Evolutionary conservation across 108 stramenopile genomes (phyloP).

Genomic region (Craspedostauros australis): DNA sequence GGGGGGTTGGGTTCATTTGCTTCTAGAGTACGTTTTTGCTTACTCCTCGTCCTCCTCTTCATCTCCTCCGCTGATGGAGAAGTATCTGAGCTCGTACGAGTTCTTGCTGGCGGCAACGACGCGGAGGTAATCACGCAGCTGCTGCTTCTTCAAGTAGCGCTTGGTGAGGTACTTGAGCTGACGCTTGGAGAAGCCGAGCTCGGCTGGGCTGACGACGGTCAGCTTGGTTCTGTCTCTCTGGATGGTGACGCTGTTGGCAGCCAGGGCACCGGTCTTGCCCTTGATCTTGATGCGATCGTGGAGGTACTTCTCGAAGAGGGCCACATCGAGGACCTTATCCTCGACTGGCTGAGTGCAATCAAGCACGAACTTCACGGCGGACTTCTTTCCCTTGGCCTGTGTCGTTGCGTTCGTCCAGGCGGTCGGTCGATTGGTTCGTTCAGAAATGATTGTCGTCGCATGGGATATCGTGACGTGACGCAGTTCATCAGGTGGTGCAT

Average conservation of each 20-base stretch:
- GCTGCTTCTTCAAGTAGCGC: conserved; percentile 99
- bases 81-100: conserved; percentile 87
- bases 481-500: not conserved
- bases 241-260: conserved; percentile 77
- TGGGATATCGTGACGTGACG: not conserved
- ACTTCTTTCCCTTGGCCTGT: conserved; percentile 91
- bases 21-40: no score
- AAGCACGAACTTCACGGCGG: conserved; percentile 90
- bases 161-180: conserved; percentile 98
- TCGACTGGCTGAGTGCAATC: conserved; percentile 97
- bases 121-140: conserved; percentile 96
- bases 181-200: conserved; percentile 92
- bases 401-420: no score
- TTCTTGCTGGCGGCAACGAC: conserved; percentile 94
- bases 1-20: no score
- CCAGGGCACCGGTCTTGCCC: conserved; percentile 72
- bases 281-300: conserved; percentile 95
- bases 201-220: conserved; percentile 83
- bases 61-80: conserved; percentile 64
- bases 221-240: conserved; percentile 87
- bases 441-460: not conserved
- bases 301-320: conserved; percentile 97
- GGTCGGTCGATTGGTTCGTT: no score
- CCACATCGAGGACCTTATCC: conserved; percentile 97
- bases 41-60: conserved; percentile 67